These are phyloP conservation scores for Daldinia sp. DNA, from an alignment of 2,329 filamentous ascomycete species.

Conservation along the genomic window DNA sequence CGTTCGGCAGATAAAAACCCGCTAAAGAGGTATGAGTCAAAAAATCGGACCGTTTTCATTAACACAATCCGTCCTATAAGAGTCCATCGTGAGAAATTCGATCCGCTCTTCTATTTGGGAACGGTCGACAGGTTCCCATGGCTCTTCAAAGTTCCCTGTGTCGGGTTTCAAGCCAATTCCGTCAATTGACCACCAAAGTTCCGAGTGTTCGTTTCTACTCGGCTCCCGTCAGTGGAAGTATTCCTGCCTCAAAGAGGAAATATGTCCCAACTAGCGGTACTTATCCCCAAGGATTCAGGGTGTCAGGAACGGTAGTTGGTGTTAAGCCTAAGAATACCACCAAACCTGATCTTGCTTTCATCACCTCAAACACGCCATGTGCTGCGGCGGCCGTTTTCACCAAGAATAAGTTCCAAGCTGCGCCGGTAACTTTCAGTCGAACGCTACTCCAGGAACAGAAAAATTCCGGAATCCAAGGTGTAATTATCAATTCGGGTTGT, in stretches of 20 bases:
- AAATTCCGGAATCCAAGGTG: slow-evolving; percentile 76
- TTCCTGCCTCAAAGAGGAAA: slow-evolving; percentile 85
- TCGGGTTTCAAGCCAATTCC: slow-evolving; percentile 26
- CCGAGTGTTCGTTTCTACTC: slow-evolving; percentile 56
- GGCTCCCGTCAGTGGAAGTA: slow-evolving; percentile 62
- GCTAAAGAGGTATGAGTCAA: slow-evolving; percentile 19
- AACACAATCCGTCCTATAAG: slow-evolving; percentile 8
- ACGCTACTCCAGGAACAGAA: slow-evolving; percentile 72
- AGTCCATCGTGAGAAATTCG: slow-evolving; percentile 26
- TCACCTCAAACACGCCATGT: slow-evolving; percentile 87
- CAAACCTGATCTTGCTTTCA: slow-evolving; percentile 88
- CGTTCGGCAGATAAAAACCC: slow-evolving; percentile 22
- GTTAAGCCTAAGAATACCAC: slow-evolving; percentile 93
- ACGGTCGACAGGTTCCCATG: slow-evolving; percentile 29
- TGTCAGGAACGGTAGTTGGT: slow-evolving; percentile 87
- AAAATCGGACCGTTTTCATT: slow-evolving; percentile 13
- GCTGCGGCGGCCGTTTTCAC: slow-evolving; percentile 93
- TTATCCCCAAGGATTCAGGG: slow-evolving; percentile 89
- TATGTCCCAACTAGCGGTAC: slow-evolving; percentile 86
- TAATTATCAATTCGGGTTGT: slow-evolving; percentile 94
- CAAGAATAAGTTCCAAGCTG: slow-evolving; percentile 97
- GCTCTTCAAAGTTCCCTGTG: slow-evolving; percentile 25
- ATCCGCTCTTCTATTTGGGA: slow-evolving; percentile 18
- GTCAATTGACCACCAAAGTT: slow-evolving; percentile 20
- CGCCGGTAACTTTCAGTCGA: slow-evolving; percentile 86